A percentile compares a stretch with the other conserved stretches of the same genome.
phyloP scores from a whole-genome alignment of 176 grass and related monocot genomes.

The Areca catechu region DNA sequence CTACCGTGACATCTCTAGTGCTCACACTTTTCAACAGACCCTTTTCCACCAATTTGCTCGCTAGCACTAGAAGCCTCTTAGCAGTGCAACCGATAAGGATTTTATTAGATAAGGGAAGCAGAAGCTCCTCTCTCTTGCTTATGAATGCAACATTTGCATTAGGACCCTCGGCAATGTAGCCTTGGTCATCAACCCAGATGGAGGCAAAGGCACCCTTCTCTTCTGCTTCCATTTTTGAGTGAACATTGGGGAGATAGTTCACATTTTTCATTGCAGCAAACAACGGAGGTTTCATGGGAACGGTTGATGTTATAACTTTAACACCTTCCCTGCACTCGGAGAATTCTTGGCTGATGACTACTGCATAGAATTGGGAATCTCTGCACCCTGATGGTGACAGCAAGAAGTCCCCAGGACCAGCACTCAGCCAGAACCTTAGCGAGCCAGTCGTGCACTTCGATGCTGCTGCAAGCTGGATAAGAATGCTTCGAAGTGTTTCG shows the following conservation, averaged over 20 bases:
- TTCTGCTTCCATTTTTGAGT: conserved; percentile 81
- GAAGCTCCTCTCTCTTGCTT: conserved; percentile 28
- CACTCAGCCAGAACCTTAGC: conserved; percentile 67
- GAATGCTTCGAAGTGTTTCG: conserved; percentile 32
- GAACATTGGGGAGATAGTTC: conserved; percentile 89
- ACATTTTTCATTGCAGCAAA: conserved; percentile 83
- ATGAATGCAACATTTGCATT: conserved; percentile 87
- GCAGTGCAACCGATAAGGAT: conserved; percentile 81
- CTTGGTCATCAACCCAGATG: conserved; percentile 67
- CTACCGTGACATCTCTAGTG: conserved; percentile 22
- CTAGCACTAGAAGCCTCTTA: conserved; percentile 47
- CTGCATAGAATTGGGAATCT: conserved; percentile 58
- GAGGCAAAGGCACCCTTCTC: conserved; percentile 51
- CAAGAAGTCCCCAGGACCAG: conserved; percentile 71
- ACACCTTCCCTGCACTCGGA: conserved; percentile 51
- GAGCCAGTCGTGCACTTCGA: conserved; percentile 72
- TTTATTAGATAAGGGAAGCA: conserved; percentile 53
- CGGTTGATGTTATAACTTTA: conserved; percentile 48
- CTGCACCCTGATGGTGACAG: conserved; percentile 43
- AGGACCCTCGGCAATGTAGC: conserved; percentile 59
- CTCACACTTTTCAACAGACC: conserved; percentile 30
- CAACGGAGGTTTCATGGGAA: conserved; percentile 83
- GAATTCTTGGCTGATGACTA: conserved; percentile 50
- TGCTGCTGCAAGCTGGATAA: conserved; percentile 67
- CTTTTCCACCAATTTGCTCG: conserved; percentile 39